Base-by-base conservation (phyloP, 106 monocot species). In the Chionographis japonica region DNA sequence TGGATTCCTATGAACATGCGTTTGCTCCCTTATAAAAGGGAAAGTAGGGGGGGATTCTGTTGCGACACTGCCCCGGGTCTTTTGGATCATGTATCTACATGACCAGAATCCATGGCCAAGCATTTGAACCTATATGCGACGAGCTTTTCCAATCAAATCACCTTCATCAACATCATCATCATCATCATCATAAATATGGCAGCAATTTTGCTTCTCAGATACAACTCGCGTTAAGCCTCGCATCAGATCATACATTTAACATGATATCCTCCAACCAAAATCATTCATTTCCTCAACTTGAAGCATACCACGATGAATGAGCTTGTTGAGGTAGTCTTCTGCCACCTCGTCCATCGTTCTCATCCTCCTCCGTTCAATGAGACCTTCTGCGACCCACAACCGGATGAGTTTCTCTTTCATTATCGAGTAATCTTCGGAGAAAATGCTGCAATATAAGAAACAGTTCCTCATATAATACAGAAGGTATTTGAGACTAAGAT, bases 381-480 rank as follows among this genome's bases (percentile, higher is more conserved):
- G 9, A 10, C 46, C 46, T 46, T 46, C 43, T 2, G 9, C 46
- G 8, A 6, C 2, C 46, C 9, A 46, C 9, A 46, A 10, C 46
- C 46, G 5, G 46, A 46, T 2, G 5, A 46, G 9, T 10, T 6
- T 46, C 0, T 46, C 9, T 46, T 10, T 46, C 5, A 6, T 6
- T 5, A 46, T 46, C 9, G 9, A 46, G 36, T 75, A 50, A 46
- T 75, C 67, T 42, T 75, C 67, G 8, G 74, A 50, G 18, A 75
- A 75, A 27, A 75, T 66, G 18, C 37, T 55, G 58, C 67, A 67
- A 38, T 67, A 67, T 35, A 75, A 50, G 39, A 75, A 60, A 42
- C 68, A 75, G 19, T 68, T 60, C 7, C 60, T 67, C 4, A 75
- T 50, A 38, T 75, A 18, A 35, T 36, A 50, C 17, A 67, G 67